Percentiles rank a stretch among this genome's conserved stretches.
phyloP scores from a whole-genome alignment of 2,329 filamentous ascomycete species.

The Elsinoe batatas region DNA sequence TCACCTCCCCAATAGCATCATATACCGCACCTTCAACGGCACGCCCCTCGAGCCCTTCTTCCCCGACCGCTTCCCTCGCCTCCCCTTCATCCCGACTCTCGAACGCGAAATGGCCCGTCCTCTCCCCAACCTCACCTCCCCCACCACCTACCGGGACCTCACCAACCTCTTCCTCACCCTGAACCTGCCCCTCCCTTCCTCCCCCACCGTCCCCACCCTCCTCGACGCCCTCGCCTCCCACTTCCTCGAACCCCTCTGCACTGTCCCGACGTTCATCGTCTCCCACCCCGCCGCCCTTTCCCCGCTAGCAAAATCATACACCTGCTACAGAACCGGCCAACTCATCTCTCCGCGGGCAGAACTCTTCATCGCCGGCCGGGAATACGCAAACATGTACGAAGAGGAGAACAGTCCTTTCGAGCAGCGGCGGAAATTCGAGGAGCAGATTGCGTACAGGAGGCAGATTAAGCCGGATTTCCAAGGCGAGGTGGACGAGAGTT shows the following conservation, averaged over 20 bases:
- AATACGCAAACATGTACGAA: slow-evolving; percentile 95
- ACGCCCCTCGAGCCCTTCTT: slow-evolving; percentile 33
- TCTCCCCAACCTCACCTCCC: slow-evolving; percentile 40
- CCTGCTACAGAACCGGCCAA: slow-evolving; percentile 57
- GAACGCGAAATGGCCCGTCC: slow-evolving; percentile 55
- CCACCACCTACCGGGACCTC: slow-evolving; percentile 50
- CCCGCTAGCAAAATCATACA: slow-evolving; percentile 79
- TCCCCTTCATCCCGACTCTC: slow-evolving; percentile 76
- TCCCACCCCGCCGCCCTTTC: slow-evolving; percentile 87
- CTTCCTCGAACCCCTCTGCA: slow-evolving; percentile 70
- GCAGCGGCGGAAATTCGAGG: slow-evolving; percentile 72
- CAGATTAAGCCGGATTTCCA: slow-evolving; percentile 36
- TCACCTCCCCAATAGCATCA: slow-evolving; percentile 10
- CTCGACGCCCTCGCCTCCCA: slow-evolving; percentile 69
- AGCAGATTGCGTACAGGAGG: slow-evolving; percentile 35
- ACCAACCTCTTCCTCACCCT: slow-evolving; percentile 45
- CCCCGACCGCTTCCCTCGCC: slow-evolving; percentile 46
- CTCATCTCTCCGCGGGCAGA: slow-evolving; percentile 28
- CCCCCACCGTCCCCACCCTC: slow-evolving; percentile 54
- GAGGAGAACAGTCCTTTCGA: slow-evolving; percentile 90
- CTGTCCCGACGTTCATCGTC: slow-evolving; percentile 70
- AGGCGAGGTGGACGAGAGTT: slow-evolving; percentile 62
- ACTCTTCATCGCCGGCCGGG: slow-evolving; percentile 48
- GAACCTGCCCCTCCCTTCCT: slow-evolving; percentile 39
- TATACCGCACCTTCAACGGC: slow-evolving; percentile 22